Evolutionary conservation across 1,284 basidiomycete genomes (phyloP), one percentile per base, ranked within the genome.

Genomic region (Ganoderma sp.): DNA sequence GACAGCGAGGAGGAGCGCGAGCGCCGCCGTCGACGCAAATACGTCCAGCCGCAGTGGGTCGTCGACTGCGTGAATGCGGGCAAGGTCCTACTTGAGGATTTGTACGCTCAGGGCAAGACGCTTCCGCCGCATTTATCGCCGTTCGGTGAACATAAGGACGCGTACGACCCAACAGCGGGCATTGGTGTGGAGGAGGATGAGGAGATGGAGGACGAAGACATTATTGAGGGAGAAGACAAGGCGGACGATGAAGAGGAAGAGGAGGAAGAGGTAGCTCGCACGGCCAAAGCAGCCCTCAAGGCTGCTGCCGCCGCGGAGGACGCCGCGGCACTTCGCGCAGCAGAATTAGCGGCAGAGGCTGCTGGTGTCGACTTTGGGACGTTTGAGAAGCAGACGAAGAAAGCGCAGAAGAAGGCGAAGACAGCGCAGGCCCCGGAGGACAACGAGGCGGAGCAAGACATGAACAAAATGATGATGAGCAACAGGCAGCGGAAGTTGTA

Each of bases 391-490:
- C 87, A 94, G 76, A 87, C 95, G 67, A 87, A 86, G 77, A 91
- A 91, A 79, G 85, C 88, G 57, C 81, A 83, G 76, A 91, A 87
- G 82, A 86, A 88, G 77, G 78, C 78, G 57, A 78, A 76, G 69
- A 79, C 82, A 75, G 79, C 78, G 66, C 77, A 76, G 59, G 73
- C 37, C 69, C 71, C 67, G 66, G 75, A 52, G 72, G 83, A 78
- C 74, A 81, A 73, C 70, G 80, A 83, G 39, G 84, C 81, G 17
- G 96, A 98, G 78, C 85, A 91, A 78, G 93, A 97, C 77, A 95
- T 98, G 92, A 94, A 96, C 81, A 98, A 97, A 86, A 98, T 98
- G 90, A 89, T 99, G 89, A 92, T 99, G 90, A 97, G 94, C 83
- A 98, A 97, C 83, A 97, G 94, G 83, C 94, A 98, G 82, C 88